Conservation (phyloP, 352 stramenopile genomes). For the Globisporangium cylindrosporum region DNA sequence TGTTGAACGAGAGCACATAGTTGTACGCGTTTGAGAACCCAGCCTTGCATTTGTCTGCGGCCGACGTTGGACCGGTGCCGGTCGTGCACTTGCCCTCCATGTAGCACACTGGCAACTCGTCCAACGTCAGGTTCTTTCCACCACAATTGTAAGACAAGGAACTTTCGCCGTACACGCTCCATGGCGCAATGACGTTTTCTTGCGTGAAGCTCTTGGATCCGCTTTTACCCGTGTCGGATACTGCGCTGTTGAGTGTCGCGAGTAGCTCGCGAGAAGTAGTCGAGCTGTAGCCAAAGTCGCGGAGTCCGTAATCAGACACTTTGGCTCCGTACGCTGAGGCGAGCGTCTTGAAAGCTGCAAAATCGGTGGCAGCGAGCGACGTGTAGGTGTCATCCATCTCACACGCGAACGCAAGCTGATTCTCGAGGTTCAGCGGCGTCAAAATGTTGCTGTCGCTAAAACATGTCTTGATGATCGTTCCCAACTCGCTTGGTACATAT, state of each 20-base stretch:
- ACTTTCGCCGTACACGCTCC: constrained; percentile 41
- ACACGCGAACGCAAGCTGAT: constrained; percentile 57
- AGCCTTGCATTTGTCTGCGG: constrained; percentile 41
- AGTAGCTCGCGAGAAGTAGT: constrained; percentile 42
- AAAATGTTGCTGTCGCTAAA: constrained; percentile 70
- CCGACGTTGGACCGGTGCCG: constrained; percentile 7
- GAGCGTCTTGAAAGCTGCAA: constrained; percentile 31
- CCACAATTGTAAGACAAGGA: constrained; percentile 23
- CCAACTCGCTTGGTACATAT: constrained; percentile 62
- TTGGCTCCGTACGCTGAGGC: constrained; percentile 42
- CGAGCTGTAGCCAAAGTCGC: constrained; percentile 66
- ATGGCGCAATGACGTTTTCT: constrained; percentile 62
- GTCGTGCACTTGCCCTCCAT: constrained; percentile 52
- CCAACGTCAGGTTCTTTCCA: constrained; percentile 28
- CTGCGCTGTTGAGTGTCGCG: constrained; percentile 33
- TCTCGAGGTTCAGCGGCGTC: constrained; percentile 48
- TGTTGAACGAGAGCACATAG: constrained; percentile 58
- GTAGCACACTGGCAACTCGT: constrained; percentile 55
- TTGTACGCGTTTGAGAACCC: constrained; percentile 55
- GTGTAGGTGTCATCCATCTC: constrained; percentile 60
- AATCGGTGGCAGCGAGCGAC: constrained; percentile 39
- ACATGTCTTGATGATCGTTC: constrained; percentile 61
- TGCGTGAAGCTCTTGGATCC: constrained; percentile 34
- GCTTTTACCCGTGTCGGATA: constrained; percentile 18
- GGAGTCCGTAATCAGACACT: constrained; percentile 50